Conservation (phyloP, 129 eudicot species). For the Tanacetum coccineum region DNA sequence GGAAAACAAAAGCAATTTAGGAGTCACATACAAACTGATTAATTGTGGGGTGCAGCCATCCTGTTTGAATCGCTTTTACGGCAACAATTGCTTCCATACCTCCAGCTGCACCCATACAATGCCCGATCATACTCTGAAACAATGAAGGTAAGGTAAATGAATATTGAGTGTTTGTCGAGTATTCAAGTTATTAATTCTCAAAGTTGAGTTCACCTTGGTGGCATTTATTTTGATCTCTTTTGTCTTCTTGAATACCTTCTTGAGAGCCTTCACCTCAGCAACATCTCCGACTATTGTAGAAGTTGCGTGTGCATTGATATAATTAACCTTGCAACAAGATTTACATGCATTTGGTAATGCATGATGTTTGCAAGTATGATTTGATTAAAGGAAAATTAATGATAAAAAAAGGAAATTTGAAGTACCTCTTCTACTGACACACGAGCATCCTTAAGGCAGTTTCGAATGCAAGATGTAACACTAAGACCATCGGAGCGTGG, state of each 20-base stretch:
- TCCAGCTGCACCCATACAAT: constrained; percentile 7
- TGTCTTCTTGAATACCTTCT: neutral
- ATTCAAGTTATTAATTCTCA: too few relatives aligned
- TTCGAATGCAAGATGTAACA: constrained; percentile 6
- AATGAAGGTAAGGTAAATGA: neutral
- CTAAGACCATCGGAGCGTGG: constrained; percentile 7
- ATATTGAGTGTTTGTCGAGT: neutral
- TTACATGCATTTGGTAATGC: neutral
- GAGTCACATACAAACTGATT: constrained; percentile 9
- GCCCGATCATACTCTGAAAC: constrained; percentile 12
- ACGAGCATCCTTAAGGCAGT: neutral
- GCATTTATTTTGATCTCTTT: constrained; percentile 13
- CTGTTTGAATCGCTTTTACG: constrained; percentile 16
- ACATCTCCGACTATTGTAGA: neutral
- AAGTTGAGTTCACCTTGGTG: constrained; percentile 13
- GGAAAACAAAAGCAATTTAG: neutral
- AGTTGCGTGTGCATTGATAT: constrained; percentile 22
- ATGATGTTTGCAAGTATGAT: too few relatives aligned
- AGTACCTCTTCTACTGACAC: constrained; percentile 19
- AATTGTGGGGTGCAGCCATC: constrained; percentile 20
- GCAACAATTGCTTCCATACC: constrained; percentile 17
- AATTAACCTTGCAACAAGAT: constrained; percentile 4
- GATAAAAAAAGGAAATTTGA: neutral
- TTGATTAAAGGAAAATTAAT: too few relatives aligned
- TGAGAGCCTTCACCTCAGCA: neutral